A percentile compares a stretch with the other conserved stretches of the same genome.
Conservation (phyloP, 169 alveolate genomes). For the Miamiensis avidus region DNA sequence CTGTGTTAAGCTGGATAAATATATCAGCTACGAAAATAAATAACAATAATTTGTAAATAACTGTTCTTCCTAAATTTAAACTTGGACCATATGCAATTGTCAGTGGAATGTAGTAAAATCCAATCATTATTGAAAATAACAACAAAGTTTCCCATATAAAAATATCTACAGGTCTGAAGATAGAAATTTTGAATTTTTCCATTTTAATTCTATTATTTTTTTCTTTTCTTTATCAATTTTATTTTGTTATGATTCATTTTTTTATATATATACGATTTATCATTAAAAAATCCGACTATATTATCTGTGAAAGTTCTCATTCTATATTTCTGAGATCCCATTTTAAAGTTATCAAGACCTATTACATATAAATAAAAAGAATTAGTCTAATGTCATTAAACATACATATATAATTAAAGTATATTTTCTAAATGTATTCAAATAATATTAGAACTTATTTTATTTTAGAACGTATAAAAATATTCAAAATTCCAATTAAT, state of each 20-base stretch:
- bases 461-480: too few species aligned
- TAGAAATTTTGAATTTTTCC: background rate
- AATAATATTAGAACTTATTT: too few species aligned
- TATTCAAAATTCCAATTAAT: too few species aligned
- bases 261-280: background rate
- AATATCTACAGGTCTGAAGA: background rate
- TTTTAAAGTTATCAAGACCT: background rate
- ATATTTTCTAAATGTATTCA: too few species aligned
- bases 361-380: too few species aligned
- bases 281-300: background rate
- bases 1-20: background rate
- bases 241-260: too few species aligned
- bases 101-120: background rate
- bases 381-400: too few species aligned
- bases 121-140: background rate
- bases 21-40: background rate
- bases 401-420: too few species aligned
- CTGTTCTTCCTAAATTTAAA: background rate
- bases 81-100: background rate
- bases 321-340: background rate
- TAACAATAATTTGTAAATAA: too few species aligned
- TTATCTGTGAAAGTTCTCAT: background rate
- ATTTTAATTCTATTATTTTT: background rate
- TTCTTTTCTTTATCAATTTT: too few species aligned
- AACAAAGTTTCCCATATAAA: background rate